Evolutionary conservation across 2,329 filamentous ascomycete species (phyloP), one percentile per base, ranked within the genome.

Genomic region (Venturia oleaginea): DNA sequence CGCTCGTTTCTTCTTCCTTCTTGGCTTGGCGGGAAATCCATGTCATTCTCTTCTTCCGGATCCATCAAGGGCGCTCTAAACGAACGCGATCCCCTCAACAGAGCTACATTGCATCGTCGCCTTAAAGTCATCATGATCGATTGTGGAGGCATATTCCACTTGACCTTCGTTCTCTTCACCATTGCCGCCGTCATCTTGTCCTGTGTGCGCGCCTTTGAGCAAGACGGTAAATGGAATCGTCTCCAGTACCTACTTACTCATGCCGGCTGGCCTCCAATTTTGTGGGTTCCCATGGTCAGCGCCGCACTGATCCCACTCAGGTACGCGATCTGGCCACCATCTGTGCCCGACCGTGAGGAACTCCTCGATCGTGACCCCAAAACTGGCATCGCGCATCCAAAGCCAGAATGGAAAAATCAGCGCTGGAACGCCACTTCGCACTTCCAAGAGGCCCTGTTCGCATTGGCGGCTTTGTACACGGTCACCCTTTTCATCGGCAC

Each of bases 31-130:
- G 84, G 83, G 24, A 78, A 83, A 69, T 73, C 79, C 0, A 80
- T 83, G 71, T 83, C 81, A 24, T 87, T 87, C 76, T 84, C 83
- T 69, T 80, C 84, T 0, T 85, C 84, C 0, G 85, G 85, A 4
- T 85, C 83, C 5, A 74, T 86, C 10, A 75, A 78, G 32, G 83
- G 81, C 1, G 77, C 78, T 0, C 75, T 87, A 43, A 83, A 86
- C 66, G 85, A 87, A 73, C 83, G 85, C 40, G 80, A 85, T 67
- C 67, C 71, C 2, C 71, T 72, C 59, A 66, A 68, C 30, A 72
- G 76, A 27, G 76, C 75, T 61, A 73, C 74, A 22, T n/a, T 87
- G 71, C 76, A 78, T 65, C 77, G 78, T 11, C 82, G 84, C 1
- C 71, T 87, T 3, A 80, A 78, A 70, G 80, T 78, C 24, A 82